A percentile compares a stretch with the other conserved stretches of the same genome.
These are phyloP conservation scores for Eucalyptus rudis DNA, from an alignment of 345 rosid genomes.

Conservation along the genomic window DNA sequence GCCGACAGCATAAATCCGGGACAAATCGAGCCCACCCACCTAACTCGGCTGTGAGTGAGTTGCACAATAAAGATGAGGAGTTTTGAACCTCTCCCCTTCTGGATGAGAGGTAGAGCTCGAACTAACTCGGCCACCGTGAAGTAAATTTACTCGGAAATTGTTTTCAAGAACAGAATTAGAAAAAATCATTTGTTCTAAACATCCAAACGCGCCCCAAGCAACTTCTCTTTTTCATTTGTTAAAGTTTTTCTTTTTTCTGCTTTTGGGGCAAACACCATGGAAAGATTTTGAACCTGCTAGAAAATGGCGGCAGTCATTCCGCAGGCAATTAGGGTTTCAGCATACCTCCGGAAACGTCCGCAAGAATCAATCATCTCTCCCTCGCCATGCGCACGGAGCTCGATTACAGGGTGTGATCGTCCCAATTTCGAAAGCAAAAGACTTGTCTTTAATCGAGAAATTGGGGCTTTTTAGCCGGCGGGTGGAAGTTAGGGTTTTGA, in stretches of 20 bases:
- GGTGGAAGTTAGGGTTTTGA: not conserved
- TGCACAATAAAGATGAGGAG: too few relatives aligned
- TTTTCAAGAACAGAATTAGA: too few relatives aligned
- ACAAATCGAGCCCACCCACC: too few relatives aligned
- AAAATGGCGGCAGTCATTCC: not conserved
- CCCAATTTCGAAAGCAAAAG: not conserved
- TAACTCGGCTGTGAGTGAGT: too few relatives aligned
- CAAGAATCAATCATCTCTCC: not conserved
- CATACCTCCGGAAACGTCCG: not conserved
- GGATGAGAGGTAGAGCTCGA: too few relatives aligned
- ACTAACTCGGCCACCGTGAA: too few relatives aligned
- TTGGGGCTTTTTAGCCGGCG: not conserved
- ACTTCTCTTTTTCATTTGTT: too few relatives aligned
- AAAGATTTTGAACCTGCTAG: not conserved
- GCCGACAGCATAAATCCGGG: fast-evolving
- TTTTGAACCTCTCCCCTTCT: too few relatives aligned
- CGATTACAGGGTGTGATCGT: not conserved
- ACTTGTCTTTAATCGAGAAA: not conserved
- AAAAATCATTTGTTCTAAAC: too few relatives aligned
- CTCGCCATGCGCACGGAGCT: not conserved
- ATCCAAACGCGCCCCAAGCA: fast-evolving
- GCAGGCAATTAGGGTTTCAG: not conserved
- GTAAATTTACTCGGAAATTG: too few relatives aligned
- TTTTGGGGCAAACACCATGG: not conserved
- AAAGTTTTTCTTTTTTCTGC: not conserved